Evolutionary conservation across 2,329 filamentous ascomycete species (phyloP), one percentile per base, ranked within the genome.

Genomic region (Daldinia eschscholtzii): DNA sequence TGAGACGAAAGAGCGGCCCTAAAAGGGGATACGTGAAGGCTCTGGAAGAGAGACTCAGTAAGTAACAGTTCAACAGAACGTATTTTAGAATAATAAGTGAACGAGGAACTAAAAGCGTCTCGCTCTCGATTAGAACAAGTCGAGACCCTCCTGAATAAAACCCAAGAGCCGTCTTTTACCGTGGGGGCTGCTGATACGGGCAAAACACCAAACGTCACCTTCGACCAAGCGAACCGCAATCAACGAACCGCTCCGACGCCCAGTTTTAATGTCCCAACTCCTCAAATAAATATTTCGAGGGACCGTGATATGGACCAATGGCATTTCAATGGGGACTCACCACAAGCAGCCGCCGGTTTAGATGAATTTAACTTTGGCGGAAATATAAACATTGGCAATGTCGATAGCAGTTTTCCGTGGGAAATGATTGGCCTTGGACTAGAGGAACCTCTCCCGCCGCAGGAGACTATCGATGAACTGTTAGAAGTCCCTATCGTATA

Each of bases 11-110:
- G 88, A 97, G 94, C 79, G 94, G 94, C 2, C 94, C 94, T 2
- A 97, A 97, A 84, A 88, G 94, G 78, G 94, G 94, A 75, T 97
- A 98, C 79, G 94, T 97, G 69, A 97, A 97, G 84, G 91, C 94
- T 67, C 82, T 98, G 74, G 96, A 98, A 81, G 94, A 97, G 79
- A 89, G 96, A 79, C 83, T 99, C 77, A 94, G 94, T 97, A 86
- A 83, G 92, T 83, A 65, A 57, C 28, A 57, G 48, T 58, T 37
- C 30, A 46, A 13, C 57, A 23, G 15, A 42, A 52, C 63, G 28
- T 57, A 44, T 20, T 28, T 57, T 66, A 53, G 59, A 41, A 33
- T 28, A n/a, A 20, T 28, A n/a, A 20, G 39, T 41, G 35, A 44
- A 55, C 65, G 13, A 63, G 28, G 70, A 56, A 55, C 73, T 74